Percentiles rank a stretch among this genome's conserved stretches.
Evolutionary conservation across 1,284 basidiomycete genomes (phyloP).

Genomic region (Tilletia indica): DNA sequence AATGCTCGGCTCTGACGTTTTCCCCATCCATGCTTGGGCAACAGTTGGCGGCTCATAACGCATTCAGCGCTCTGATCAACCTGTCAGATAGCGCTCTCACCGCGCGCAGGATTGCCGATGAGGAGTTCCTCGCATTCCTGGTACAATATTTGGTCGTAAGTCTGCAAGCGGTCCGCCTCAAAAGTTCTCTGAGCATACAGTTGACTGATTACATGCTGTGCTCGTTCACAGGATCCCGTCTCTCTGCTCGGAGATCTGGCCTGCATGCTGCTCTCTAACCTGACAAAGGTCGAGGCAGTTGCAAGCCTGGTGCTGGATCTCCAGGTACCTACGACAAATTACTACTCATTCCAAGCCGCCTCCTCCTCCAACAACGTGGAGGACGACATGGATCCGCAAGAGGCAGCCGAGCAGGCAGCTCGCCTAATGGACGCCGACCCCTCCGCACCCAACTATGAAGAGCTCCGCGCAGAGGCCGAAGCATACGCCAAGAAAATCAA

Average conservation of each 20-base stretch:
- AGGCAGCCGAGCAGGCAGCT: constrained; percentile 1
- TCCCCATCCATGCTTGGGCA: background rate
- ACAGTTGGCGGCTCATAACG: constrained; percentile 79
- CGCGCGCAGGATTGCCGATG: constrained; percentile 68
- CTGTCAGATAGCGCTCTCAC: constrained; percentile 80
- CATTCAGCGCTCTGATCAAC: constrained; percentile 89
- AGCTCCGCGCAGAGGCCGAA: constrained; percentile 35
- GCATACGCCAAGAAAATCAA: constrained; percentile 39
- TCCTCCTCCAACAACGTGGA: background rate
- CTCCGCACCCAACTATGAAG: constrained; percentile 42
- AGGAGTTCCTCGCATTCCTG: constrained; percentile 75
- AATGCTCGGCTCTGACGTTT: background rate
- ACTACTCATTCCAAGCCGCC: constrained; percentile 39
- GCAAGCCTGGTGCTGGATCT: constrained; percentile 70
- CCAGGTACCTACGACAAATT: constrained; percentile 52
- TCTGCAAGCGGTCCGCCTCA: constrained; percentile 30
- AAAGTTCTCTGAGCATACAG: background rate
- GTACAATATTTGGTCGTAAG: constrained; percentile 86
- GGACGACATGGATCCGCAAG: background rate
- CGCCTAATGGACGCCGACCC: constrained; percentile 34
- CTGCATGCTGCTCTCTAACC: constrained; percentile 92
- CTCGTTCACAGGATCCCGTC: constrained; percentile 64
- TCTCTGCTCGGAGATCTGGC: constrained; percentile 89
- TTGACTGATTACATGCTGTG: background rate
- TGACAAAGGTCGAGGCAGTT: constrained; percentile 75